phyloP scores from a whole-genome alignment of 2,329 filamentous ascomycete genomes.

The Colletotrichum echinochloae region DNA sequence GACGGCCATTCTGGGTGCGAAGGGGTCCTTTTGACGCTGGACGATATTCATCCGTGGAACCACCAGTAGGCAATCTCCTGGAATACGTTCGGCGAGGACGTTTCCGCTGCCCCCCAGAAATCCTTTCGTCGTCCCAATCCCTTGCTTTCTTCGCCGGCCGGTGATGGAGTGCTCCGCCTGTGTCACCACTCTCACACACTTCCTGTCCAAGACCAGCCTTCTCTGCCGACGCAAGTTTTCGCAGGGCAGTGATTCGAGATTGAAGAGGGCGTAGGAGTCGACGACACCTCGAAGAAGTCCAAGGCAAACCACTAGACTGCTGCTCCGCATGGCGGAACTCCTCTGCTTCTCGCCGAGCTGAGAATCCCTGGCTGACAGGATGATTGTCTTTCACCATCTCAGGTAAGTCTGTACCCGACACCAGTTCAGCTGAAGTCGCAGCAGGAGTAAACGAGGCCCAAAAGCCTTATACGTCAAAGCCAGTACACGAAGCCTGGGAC shows the following conservation, averaged over 20 bases:
- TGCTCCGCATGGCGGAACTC: not conserved
- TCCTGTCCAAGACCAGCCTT: not conserved
- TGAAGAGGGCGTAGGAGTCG: slow-evolving; percentile 61
- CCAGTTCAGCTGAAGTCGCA: not conserved
- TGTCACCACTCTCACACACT: not conserved
- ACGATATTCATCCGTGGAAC: not conserved
- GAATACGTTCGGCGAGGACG: slow-evolving; percentile 39
- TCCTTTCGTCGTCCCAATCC: slow-evolving; percentile 12
- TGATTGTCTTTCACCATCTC: not conserved
- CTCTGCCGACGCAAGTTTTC: slow-evolving; percentile 49
- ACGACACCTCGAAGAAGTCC: slow-evolving; percentile 62
- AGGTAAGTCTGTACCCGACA: not conserved
- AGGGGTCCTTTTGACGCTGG: not conserved
- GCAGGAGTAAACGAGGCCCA: too few relatives aligned
- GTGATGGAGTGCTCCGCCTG: not conserved
- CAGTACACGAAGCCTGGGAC: too few relatives aligned
- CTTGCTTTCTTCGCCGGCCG: slow-evolving; percentile 14
- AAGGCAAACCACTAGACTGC: slow-evolving; percentile 41
- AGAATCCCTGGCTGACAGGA: too few relatives aligned
- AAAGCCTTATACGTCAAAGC: not conserved
- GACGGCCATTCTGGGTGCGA: not conserved
- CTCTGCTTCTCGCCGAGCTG: not conserved
- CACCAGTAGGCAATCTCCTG: slow-evolving; percentile 4
- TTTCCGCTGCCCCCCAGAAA: slow-evolving; percentile 41
- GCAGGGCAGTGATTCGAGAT: slow-evolving; percentile 55